Conservation (phyloP, 768 basidiomycete species). For the Boletellus ananiceps region DNA sequence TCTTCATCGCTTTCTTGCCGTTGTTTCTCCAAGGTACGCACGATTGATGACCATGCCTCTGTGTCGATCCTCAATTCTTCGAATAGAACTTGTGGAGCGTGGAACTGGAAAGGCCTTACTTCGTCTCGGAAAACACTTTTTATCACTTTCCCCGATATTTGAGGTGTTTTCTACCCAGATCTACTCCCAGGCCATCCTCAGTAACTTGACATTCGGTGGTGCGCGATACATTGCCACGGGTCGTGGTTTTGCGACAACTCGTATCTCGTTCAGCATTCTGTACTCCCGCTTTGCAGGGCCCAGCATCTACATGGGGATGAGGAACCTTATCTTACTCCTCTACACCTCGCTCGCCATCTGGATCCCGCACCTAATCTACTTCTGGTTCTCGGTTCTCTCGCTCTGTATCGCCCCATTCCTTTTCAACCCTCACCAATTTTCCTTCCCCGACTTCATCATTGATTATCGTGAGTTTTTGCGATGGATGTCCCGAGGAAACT, state of each 20-base stretch:
- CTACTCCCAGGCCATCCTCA: slow-evolving; percentile 94
- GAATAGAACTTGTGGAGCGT: slow-evolving; percentile 86
- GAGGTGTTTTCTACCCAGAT: slow-evolving; percentile 99
- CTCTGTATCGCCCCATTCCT: slow-evolving; percentile 96
- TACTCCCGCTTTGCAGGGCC: slow-evolving; percentile 99
- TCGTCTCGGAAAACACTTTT: slow-evolving; percentile 93
- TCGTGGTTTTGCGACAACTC: slow-evolving; percentile 96
- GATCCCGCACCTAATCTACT: slow-evolving; percentile 95
- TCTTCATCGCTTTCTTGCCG: slow-evolving; percentile 96
- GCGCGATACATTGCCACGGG: slow-evolving; percentile 99
- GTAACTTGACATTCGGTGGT: slow-evolving; percentile 95
- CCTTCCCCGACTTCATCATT: slow-evolving; percentile 93
- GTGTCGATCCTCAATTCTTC: slow-evolving; percentile 2
- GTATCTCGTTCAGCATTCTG: slow-evolving; percentile 92
- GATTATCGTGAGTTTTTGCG: slow-evolving; percentile 98
- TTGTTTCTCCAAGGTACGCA: slow-evolving; percentile 87
- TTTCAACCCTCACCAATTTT: slow-evolving; percentile 99
- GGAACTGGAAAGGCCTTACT: slow-evolving; percentile 93
- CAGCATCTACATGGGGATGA: slow-evolving; percentile 98
- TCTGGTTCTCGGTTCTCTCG: slow-evolving; percentile 96
- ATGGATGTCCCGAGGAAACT: slow-evolving; percentile 99
- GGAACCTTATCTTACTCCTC: slow-evolving; percentile 84
- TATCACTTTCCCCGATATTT: slow-evolving; percentile 94
- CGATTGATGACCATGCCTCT: background rate
- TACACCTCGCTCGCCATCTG: slow-evolving; percentile 90